These are phyloP conservation scores for Zopfochytrium polystomum DNA, from an alignment of 371 early-diverging fungal species.

Conservation along the genomic window DNA sequence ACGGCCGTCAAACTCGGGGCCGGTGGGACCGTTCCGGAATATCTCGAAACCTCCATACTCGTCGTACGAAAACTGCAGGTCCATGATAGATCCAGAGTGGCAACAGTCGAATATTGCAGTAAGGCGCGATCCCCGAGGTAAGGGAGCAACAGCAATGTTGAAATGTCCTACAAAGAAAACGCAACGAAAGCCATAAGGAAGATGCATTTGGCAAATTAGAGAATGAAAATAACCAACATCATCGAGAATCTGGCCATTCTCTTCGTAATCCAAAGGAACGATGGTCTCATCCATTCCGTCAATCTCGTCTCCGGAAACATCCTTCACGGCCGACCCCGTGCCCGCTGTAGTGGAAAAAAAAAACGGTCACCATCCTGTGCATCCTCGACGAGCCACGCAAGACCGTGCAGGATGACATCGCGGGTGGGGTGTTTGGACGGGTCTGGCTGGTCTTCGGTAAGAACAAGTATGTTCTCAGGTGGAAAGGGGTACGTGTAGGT, in stretches of 20 bases:
- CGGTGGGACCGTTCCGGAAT: too few relatives aligned
- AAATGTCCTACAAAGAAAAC: conserved; percentile 9
- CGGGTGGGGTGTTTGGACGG: conserved; percentile 18
- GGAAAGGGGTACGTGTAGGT: too few relatives aligned
- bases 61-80: too few relatives aligned
- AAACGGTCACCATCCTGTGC: conserved; percentile 15
- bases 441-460: conserved; percentile 21
- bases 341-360: conserved; percentile 27
- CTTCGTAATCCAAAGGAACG: conserved; percentile 71
- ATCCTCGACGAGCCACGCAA: conserved; percentile 24
- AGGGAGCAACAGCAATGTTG: conserved; percentile 5
- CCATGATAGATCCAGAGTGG: too few relatives aligned
- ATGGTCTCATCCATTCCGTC: conserved; percentile 78
- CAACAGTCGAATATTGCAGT: conserved; percentile 11
- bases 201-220: too few relatives aligned
- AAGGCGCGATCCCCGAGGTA: neutral
- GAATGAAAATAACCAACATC: conserved; percentile 63
- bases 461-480: too few relatives aligned
- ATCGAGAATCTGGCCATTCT: conserved; percentile 73
- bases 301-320: conserved; percentile 79
- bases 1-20: too few relatives aligned
- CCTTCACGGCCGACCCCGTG: conserved; percentile 17
- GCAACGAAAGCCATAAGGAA: too few relatives aligned
- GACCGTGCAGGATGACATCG: conserved; percentile 21
- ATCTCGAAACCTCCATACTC: too few relatives aligned